Evolutionary conservation across 2,329 filamentous ascomycete species (phyloP).

Genomic region (Pseudocercospora ulei): DNA sequence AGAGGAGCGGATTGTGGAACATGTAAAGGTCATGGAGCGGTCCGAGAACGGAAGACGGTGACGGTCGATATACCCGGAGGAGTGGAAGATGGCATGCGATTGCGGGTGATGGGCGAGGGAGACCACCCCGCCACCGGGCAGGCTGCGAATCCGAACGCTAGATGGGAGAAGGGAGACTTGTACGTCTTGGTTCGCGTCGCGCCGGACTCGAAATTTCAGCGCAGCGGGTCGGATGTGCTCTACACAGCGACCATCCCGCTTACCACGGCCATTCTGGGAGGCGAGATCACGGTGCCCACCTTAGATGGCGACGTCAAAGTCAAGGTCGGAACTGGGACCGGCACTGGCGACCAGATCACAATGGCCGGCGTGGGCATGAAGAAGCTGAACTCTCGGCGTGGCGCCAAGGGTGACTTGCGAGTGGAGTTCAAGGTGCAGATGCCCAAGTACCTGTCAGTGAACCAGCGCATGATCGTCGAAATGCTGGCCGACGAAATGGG

Average conservation of each 20-base stretch:
- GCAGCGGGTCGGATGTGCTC: slow-evolving; percentile 77
- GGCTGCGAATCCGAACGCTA: slow-evolving; percentile 52
- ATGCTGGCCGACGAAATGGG: slow-evolving; percentile 95
- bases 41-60: slow-evolving; percentile 72
- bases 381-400: slow-evolving; percentile 58
- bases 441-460: slow-evolving; percentile 86
- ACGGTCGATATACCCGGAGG: slow-evolving; percentile 87
- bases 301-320: slow-evolving; percentile 84
- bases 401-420: slow-evolving; percentile 66
- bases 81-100: slow-evolving; percentile 90
- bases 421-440: slow-evolving; percentile 93
- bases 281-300: slow-evolving; percentile 80
- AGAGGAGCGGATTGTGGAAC: slow-evolving; percentile 68
- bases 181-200: slow-evolving; percentile 84
- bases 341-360: slow-evolving; percentile 83
- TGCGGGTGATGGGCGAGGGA: slow-evolving; percentile 75
- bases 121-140: slow-evolving; percentile 73
- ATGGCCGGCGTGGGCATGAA: slow-evolving; percentile 90
- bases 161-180: slow-evolving; percentile 70
- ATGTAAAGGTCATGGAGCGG: slow-evolving; percentile 74
- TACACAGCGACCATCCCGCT: slow-evolving; percentile 87
- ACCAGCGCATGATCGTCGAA: slow-evolving; percentile 86
- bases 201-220: slow-evolving; percentile 80
- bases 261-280: slow-evolving; percentile 84
- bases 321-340: slow-evolving; percentile 82